Base-by-base conservation (phyloP, 2,329 filamentous ascomycete genomes). In the Phoma sp. region DNA sequence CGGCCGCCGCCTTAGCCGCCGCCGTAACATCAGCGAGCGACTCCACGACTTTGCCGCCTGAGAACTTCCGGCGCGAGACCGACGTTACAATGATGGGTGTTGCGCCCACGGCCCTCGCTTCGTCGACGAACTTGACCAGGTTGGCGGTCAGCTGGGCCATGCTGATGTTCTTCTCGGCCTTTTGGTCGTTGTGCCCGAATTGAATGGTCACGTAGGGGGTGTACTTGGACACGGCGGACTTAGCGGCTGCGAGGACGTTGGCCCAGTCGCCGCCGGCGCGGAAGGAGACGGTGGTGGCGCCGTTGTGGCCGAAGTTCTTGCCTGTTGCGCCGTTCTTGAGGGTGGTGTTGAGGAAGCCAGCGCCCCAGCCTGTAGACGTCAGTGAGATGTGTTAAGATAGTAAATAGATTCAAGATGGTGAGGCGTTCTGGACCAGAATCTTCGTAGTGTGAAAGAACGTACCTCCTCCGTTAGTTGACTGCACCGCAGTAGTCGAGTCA, bases 181-280 rank as follows among this genome's bases (percentile, higher is more conserved):
- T 77, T 61, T 83, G 84, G 63, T 87, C 85, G 53, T 87, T 87
- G 66, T 87, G 84, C 0, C 84, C 84, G 53, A 87, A 87, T 74
- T 74, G 75, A 14, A 86, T 84, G 0, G 83, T 84, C 6, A 85
- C 82, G 46, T 80, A 83, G 6, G 78, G 74, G 4, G 74, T 60
- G 54, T 77, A 78, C 5, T 66, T 71, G 15, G 76, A 67, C 0
- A 69, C 67, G 28, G 71, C 65, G 4, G 42, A 30, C 21, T 62
- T 60, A 0, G 83, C 74, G 0, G 77, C 70, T 4, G 67, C 52
- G 1, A 86, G 72, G 0, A 84, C 77, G 0, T 74, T 75, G 0
- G 62, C 74, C 85, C 84, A 87, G 51, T 82, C 74, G 0, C 83
- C 82, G 2, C 79, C 78, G 0, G 69, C 65, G 5, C 79, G 74